Conservation (phyloP, 176 grass and related monocot species). For the Triticum monococcum region DNA sequence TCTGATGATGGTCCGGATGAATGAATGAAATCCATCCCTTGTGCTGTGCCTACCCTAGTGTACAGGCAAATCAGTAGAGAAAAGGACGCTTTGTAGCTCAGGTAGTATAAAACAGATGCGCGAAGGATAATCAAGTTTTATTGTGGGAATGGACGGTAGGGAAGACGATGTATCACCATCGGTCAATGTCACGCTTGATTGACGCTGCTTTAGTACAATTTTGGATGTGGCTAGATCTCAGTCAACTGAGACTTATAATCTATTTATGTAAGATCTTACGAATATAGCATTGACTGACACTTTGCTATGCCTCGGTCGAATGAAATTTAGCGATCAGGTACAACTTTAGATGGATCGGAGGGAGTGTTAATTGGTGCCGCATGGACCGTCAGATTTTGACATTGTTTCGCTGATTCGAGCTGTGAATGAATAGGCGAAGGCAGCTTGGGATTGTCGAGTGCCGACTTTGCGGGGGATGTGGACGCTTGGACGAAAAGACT, state of each 20-base stretch:
- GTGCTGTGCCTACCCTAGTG: neutral
- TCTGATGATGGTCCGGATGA: neutral
- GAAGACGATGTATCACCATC: neutral
- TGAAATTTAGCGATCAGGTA: too few species aligned
- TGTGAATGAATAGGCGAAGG: neutral
- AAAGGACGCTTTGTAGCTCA: neutral
- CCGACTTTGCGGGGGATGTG: neutral
- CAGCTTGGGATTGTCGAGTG: neutral
- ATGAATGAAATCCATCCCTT: neutral
- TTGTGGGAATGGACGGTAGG: neutral
- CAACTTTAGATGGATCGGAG: too few species aligned
- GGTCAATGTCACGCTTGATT: neutral
- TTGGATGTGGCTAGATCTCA: too few species aligned
- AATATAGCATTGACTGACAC: too few species aligned
- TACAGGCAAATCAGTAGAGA: neutral
- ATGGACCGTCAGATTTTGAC: neutral
- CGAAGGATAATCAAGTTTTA: neutral
- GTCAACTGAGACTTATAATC: too few species aligned
- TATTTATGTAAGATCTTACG: too few species aligned
- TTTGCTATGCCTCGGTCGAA: too few species aligned
- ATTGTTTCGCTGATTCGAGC: neutral
- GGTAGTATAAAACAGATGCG: neutral
- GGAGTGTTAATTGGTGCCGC: too few species aligned
- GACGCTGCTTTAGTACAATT: too few species aligned
- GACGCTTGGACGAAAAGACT: neutral